A percentile compares a stretch with the other conserved stretches of the same genome.
Evolutionary conservation across 192 early-diverging fungal species (phyloP).

Genomic region (Funneliformis mosseae): DNA sequence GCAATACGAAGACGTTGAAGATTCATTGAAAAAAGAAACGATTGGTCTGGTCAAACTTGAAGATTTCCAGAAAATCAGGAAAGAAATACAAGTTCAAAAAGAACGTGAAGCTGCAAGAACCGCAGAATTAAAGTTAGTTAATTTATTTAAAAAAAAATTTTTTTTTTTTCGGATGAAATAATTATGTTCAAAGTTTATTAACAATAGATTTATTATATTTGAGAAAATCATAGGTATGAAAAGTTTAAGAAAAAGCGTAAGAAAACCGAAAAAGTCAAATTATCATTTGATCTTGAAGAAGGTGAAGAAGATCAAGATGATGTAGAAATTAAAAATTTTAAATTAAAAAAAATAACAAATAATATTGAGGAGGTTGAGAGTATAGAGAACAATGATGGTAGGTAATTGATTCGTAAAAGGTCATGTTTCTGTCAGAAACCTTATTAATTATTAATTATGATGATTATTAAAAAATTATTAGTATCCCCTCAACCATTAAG

Average conservation of each 20-base stretch:
- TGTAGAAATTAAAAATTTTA: slow-evolving; percentile 28
- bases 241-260: slow-evolving; percentile 66
- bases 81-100: slow-evolving; percentile 81
- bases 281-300: slow-evolving; percentile 70
- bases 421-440: not conserved
- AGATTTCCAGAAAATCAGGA: slow-evolving; percentile 86
- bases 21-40: slow-evolving; percentile 83
- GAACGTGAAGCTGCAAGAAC: slow-evolving; percentile 73
- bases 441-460: not conserved
- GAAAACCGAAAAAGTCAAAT: slow-evolving; percentile 59
- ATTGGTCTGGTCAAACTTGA: slow-evolving; percentile 86
- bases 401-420: not conserved
- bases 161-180: not conserved
- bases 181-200: not conserved
- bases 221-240: slow-evolving; percentile 43
- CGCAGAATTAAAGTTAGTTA: slow-evolving; percentile 32
- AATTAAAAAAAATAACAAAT: slow-evolving; percentile 27
- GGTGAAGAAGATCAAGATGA: slow-evolving; percentile 42
- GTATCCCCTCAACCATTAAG: not conserved
- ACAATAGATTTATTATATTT: not conserved
- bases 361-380: slow-evolving; percentile 38
- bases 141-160: not conserved
- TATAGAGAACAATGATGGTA: slow-evolving; percentile 26
- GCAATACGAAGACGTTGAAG: slow-evolving; percentile 76
- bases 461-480: not conserved